phyloP scores from a whole-genome alignment of 805 yeast genomes.

The Candida tibetensis region DNA sequence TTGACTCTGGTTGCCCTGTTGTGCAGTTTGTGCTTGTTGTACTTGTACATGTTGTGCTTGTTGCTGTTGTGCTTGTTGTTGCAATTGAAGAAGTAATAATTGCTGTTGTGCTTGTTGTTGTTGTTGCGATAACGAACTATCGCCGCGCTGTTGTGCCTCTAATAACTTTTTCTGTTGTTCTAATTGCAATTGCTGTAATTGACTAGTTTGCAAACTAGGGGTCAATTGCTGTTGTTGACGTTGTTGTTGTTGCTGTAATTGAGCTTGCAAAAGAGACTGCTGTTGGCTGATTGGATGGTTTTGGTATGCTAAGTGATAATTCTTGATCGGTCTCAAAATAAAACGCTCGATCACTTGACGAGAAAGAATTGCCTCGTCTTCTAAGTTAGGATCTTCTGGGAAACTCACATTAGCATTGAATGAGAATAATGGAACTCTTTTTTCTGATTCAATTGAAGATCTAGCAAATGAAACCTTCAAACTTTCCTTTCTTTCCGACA shows the following conservation, averaged over 20 bases:
- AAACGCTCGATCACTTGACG: slow-evolving; percentile 41
- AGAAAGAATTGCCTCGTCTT: slow-evolving; percentile 34
- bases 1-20: slow-evolving; percentile 25
- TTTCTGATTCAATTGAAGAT: slow-evolving; percentile 17
- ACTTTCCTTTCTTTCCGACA: slow-evolving; percentile 35
- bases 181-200: slow-evolving; percentile 31
- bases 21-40: slow-evolving; percentile 38
- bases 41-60: slow-evolving; percentile 44
- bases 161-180: slow-evolving; percentile 23
- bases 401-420: slow-evolving; percentile 33
- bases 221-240: slow-evolving; percentile 23
- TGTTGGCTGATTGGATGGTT: slow-evolving; percentile 41
- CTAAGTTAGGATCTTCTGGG: slow-evolving; percentile 33
- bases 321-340: slow-evolving; percentile 41
- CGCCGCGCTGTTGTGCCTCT: slow-evolving; percentile 12
- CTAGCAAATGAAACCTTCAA: slow-evolving; percentile 39
- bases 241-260: slow-evolving; percentile 24
- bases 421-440: slow-evolving; percentile 48
- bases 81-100: slow-evolving; percentile 7
- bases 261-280: slow-evolving; percentile 30
- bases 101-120: slow-evolving; percentile 12
- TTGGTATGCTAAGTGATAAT: slow-evolving; percentile 45
- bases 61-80: slow-evolving; percentile 37
- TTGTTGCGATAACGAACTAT: slow-evolving; percentile 11
- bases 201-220: slow-evolving; percentile 14